Evolutionary conservation across 768 basidiomycete species (phyloP).

Genomic region (Tephrocybe sp.): DNA sequence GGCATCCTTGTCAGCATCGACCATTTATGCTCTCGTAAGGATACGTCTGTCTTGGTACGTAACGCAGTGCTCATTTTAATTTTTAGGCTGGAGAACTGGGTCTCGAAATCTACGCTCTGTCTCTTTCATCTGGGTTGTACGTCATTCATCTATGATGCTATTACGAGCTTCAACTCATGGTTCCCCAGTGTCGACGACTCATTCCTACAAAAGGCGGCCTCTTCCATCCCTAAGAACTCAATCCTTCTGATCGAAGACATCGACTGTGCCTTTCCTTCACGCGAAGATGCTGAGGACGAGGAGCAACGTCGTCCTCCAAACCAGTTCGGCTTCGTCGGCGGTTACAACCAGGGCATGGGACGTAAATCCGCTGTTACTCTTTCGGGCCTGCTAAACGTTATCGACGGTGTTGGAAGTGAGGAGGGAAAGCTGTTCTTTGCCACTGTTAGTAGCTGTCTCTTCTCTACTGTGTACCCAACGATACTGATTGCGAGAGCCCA

Average conservation of each 20-base stretch:
- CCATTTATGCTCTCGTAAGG: constrained; percentile 51
- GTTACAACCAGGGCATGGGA: background rate
- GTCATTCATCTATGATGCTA: constrained; percentile 12
- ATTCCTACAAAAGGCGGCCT: constrained; percentile 44
- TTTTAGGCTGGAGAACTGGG: constrained; percentile 61
- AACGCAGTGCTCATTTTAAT: constrained; percentile 1
- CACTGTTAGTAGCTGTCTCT: constrained; percentile 35
- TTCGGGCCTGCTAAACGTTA: constrained; percentile 55
- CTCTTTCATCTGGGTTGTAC: constrained; percentile 48
- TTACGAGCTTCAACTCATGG: constrained; percentile 3
- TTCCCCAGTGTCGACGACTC: constrained; percentile 46
- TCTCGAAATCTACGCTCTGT: constrained; percentile 78
- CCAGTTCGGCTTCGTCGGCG: constrained; percentile 11
- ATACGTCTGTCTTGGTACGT: background rate
- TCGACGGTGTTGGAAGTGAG: constrained; percentile 61
- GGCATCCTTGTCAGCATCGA: constrained; percentile 45
- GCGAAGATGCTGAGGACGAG: constrained; percentile 38
- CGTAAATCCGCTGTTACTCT: constrained; percentile 43
- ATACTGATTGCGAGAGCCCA: background rate
- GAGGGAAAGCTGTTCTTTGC: constrained; percentile 64
- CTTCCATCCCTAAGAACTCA: constrained; percentile 48
- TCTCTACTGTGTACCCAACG: background rate
- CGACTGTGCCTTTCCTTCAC: constrained; percentile 56
- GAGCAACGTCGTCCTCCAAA: background rate
- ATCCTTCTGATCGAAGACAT: constrained; percentile 64